Conservation (phyloP, 177 flowering plant species). For the Vitis hybrid region DNA sequence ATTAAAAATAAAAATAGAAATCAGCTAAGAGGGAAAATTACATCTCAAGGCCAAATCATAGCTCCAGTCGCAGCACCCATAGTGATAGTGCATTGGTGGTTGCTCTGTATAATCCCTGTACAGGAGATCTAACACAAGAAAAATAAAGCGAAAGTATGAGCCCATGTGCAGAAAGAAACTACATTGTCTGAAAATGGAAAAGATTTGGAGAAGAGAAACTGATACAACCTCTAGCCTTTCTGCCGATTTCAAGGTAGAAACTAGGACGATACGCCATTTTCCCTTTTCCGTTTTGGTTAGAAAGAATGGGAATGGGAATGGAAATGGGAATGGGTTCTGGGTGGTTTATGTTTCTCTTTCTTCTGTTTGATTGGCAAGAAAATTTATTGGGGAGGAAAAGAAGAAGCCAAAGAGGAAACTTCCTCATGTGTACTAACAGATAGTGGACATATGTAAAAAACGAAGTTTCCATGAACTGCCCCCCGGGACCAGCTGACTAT, state of each 20-base stretch:
- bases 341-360: neutral
- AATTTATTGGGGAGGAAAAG: conserved; percentile 13
- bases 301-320: neutral
- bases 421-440: conserved; percentile 15
- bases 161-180: neutral
- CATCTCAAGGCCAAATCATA: conserved; percentile 22
- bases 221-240: conserved; percentile 32
- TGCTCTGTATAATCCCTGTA: conserved; percentile 25
- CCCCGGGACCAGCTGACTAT: neutral
- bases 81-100: conserved; percentile 13
- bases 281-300: neutral
- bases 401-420: conserved; percentile 16
- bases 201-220: neutral
- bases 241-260: conserved; percentile 30
- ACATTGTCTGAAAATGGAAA: neutral
- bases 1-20: neutral
- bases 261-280: conserved; percentile 25
- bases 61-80: conserved; percentile 14
- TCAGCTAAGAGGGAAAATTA: conserved; percentile 2
- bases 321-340: neutral
- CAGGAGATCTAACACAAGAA: conserved; percentile 22
- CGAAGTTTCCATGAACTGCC: conserved; percentile 23
- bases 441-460: neutral
- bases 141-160: neutral
- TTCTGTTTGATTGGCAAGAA: neutral